A percentile compares a stretch with the other conserved stretches of the same genome.
These are phyloP conservation scores for Fusarium paranaense DNA, from an alignment of 2,329 filamentous ascomycete species.

Conservation along the genomic window DNA sequence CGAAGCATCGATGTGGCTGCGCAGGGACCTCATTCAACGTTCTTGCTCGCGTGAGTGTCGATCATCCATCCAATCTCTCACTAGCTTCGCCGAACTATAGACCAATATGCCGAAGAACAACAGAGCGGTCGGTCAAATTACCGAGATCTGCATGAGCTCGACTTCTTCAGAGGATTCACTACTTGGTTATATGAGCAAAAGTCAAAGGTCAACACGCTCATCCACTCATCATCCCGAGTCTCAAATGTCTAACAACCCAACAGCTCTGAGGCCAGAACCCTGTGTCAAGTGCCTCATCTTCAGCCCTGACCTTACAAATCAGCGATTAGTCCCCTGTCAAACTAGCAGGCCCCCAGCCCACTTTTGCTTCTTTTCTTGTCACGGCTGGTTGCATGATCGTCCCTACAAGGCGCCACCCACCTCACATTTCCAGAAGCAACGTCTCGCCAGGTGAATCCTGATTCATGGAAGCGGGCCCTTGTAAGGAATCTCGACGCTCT, in stretches of 20 bases:
- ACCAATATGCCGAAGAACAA: not conserved
- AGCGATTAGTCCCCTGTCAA: not conserved
- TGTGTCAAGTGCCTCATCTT: not conserved
- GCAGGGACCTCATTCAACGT: not conserved
- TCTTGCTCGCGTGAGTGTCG: not conserved
- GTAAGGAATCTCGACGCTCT: not conserved
- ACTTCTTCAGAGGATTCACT: not conserved
- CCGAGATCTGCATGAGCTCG: not conserved
- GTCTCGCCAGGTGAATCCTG: not conserved
- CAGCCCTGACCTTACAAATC: not conserved
- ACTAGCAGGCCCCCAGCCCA: not conserved
- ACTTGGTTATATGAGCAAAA: not conserved
- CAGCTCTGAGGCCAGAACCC: not conserved
- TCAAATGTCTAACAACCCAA: not conserved
- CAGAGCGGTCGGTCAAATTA: not conserved
- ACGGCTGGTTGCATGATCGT: not conserved
- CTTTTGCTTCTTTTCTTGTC: conserved; percentile 6
- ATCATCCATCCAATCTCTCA: not conserved
- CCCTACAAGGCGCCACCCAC: not conserved
- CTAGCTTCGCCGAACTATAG: not conserved
- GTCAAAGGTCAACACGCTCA: not conserved
- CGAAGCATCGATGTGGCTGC: not conserved
- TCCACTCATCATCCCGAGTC: not conserved
- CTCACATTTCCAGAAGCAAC: not conserved
- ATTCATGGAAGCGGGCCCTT: conserved; percentile 15